Evolutionary conservation across 2,329 filamentous ascomycete species (phyloP), one percentile per base, ranked within the genome.

Genomic region (Trichoderma citrinoviride): DNA sequence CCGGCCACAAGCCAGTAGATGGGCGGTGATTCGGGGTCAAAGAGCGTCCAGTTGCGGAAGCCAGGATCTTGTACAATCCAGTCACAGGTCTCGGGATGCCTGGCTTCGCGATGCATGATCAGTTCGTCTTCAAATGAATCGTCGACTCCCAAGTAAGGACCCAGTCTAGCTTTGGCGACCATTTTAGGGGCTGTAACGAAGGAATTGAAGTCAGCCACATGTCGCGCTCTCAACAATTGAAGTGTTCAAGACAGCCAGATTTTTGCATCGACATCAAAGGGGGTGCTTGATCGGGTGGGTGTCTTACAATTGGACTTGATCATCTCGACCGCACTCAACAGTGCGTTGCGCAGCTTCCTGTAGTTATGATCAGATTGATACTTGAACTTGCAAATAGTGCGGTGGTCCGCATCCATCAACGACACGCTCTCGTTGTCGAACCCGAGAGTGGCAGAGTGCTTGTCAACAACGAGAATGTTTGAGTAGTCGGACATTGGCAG

Each of bases 121-220:
- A 64, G 17, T 17, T 64, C 61, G 52, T 64, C 61, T 19, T 57
- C 17, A 27, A 54, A 64, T 3, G 19, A 49, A 8, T 43, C 43
- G 7, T 61, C 56, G n/a, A 64, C 50, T 5, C 44, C 44, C 5
- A 64, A 41, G 19, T 47, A 56, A n/a, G 61, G 19, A 12, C 33
- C 27, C 40, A 64, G 41, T 23, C 19, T 21, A 46, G 29, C 29
- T 33, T 33, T 33, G 29, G 29, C 29, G 10, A 33, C 29, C 29
- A 33, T 33, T 33, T 8, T 33, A 33, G 29, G 29, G 29, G 29
- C 29, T 33, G 29, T 8, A 33, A 33, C 7, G 29, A 33, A 8
- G 29, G 7, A 33, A 10, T 7, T n/a, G n/a, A 27, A 3, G 29
- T 33, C 29, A 33, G 29, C 29, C 29, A 33, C 29, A 8, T 8